Conservation (phyloP, 345 rosid genomes). For the Melastoma malabathricum region DNA sequence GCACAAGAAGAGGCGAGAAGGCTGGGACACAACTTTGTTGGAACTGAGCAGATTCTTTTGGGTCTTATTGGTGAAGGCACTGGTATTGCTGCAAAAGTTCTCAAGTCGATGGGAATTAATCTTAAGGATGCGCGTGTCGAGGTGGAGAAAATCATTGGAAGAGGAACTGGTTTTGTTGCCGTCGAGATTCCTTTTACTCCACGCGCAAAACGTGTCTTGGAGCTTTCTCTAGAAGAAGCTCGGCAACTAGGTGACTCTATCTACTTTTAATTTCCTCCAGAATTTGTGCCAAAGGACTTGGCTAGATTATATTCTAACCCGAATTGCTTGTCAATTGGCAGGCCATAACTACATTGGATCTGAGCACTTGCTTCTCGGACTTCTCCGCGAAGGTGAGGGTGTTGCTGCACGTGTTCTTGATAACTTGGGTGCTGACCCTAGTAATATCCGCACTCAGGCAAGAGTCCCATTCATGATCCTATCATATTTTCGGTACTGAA, state of each 20-base stretch:
- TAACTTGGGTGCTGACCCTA: constrained; percentile 84
- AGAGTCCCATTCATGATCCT: constrained; percentile 2
- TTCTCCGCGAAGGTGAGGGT: constrained; percentile 98
- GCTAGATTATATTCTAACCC: no score
- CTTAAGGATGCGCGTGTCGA: constrained; percentile 90
- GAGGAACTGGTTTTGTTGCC: constrained; percentile 94
- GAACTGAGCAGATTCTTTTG: constrained; percentile 82
- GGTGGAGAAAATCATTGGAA: constrained; percentile 94
- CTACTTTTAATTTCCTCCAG: not conserved
- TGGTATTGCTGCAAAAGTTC: constrained; percentile 92
- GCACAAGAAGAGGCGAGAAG: constrained; percentile 95
- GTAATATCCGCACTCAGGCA: constrained; percentile 93
- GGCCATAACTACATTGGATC: constrained; percentile 98
- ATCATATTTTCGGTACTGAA: no score
- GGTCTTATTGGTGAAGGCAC: constrained; percentile 95
- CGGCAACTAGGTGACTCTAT: constrained; percentile 54
- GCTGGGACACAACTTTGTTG: constrained; percentile 96
- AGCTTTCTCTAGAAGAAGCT: constrained; percentile 90
- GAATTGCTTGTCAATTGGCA: constrained; percentile 4
- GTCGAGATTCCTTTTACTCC: constrained; percentile 97
- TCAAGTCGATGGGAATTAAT: constrained; percentile 92
- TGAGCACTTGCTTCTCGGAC: constrained; percentile 89
- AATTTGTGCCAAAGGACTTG: not conserved
- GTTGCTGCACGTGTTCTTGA: constrained; percentile 98
- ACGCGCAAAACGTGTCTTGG: constrained; percentile 92